Conservation (phyloP, 2,329 filamentous ascomycete genomes). For the Akanthomyces muscarius region DNA sequence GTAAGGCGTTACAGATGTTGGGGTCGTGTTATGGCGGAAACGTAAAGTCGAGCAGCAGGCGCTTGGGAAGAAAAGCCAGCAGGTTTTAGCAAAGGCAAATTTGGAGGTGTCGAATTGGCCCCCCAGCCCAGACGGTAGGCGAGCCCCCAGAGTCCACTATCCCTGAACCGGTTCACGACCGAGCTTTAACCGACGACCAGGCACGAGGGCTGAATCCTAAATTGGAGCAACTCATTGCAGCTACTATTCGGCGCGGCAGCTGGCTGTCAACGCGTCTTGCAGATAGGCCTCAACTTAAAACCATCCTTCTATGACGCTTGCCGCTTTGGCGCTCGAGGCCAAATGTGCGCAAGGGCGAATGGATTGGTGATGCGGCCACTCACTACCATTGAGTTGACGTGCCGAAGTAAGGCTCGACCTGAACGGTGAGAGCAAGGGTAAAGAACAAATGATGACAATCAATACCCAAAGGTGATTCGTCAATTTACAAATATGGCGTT, state of each 20-base stretch:
- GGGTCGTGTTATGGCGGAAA: slow-evolving; percentile 25
- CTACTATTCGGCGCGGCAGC: not conserved
- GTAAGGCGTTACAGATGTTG: slow-evolving; percentile 20
- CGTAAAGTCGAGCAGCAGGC: slow-evolving; percentile 12
- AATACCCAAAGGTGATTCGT: too few relatives aligned
- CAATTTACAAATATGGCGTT: too few relatives aligned
- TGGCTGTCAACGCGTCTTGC: not conserved
- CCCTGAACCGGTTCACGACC: slow-evolving; percentile 22
- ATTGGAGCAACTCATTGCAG: slow-evolving; percentile 9
- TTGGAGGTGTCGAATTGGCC: slow-evolving; percentile 25
- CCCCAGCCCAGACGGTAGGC: slow-evolving; percentile 8
- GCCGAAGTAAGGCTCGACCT: too few relatives aligned
- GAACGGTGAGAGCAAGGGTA: too few relatives aligned
- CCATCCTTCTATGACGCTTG: not conserved
- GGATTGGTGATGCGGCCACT: too few relatives aligned
- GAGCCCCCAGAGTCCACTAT: slow-evolving; percentile 11
- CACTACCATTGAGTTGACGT: too few relatives aligned
- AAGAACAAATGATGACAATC: too few relatives aligned
- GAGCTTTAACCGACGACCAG: slow-evolving; percentile 29
- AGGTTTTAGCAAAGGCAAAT: slow-evolving; percentile 31
- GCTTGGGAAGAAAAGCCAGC: slow-evolving; percentile 30
- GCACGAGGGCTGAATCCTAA: slow-evolving; percentile 35
- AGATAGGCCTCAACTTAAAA: not conserved
- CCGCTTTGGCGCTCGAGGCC: not conserved
- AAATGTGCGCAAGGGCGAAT: not conserved